Evolutionary conservation across 129 eudicot genomes (phyloP), one percentile per base, ranked within the genome.

Genomic region (Apium graveolens): DNA sequence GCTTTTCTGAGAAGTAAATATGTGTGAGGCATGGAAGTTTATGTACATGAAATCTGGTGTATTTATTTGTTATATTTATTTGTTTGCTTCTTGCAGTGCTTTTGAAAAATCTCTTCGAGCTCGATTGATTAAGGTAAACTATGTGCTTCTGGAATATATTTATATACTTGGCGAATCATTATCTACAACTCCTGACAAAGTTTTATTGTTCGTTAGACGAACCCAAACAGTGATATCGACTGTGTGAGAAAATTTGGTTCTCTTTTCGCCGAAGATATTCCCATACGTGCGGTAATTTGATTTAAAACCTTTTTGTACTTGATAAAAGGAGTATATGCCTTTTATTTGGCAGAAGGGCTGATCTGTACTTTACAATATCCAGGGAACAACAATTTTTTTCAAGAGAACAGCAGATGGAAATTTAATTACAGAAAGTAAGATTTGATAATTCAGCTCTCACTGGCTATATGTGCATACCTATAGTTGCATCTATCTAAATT

Each of bases 91-190:
- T 60, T 84, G 87, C 85, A 96, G 99, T 87, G 95, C 89, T 80
- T 90, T 96, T 81, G 99, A 96, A 92, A 96, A 92, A 84, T 86
- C 99, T 73, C 99, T 96, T 72, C 88, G 93, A 86, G 91, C 97
- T 38, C 90, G 99, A 83, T 84, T 96, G 79, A 26, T 78, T 41
- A 92, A 88, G 93, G 99, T 92, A 81, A 81, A 80, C 37, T 60
- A 81, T 75, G 29, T 49, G 41, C 55, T 35, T 82, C 46, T 73
- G 6, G 42, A 49, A 80, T 71, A 34, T 31, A 34, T 42, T n/a
- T 80, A 41, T 31, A 4, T 53, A 78, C 78, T 74, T 11, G 34
- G 57, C 35, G 46, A 38, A 21, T 63, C 41, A 26, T 70, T 70
- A 44, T 65, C 65, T 24, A 44, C 35, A 10, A 62, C 74, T 53